Evolutionary conservation across 352 stramenopile genomes (phyloP), one percentile per base, ranked within the genome.

Genomic region (Elongisporangium senticosum): DNA sequence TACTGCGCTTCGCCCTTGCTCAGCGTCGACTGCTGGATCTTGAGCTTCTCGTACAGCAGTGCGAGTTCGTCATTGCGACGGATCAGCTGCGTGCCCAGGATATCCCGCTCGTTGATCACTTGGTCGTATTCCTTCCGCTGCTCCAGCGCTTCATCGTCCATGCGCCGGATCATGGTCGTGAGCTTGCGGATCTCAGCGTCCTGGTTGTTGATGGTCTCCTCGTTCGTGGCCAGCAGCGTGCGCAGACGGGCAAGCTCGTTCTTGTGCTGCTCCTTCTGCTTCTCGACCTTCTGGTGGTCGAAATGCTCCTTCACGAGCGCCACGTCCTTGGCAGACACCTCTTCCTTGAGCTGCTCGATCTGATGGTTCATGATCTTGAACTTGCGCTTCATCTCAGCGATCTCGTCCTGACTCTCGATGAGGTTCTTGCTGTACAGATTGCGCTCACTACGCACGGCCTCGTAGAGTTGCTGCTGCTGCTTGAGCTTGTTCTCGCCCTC

Each of bases 41-140:
- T 98, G 51, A 98, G 89, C 69, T 98, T 98, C 71, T 99, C 96
- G 67, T 98, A 98, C 17, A 99, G 67, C 39, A 98, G 74, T n/a
- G 93, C 91, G 4, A 99, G 73, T 69, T 99, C 96, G 64, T 98
- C 93, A 65, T 98, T 98, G 49, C 96, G 87, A 3, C 95, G 86
- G 51, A 98, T 98, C 19, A 99, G 82, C 69, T 99, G 95, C 49
- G 94, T 98, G 28, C 95, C 95, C 22, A 99, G 78, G 54, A 99
- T 98, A 67, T 99, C 95, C 21, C 96, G 85, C 71, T 99, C 96
- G 65, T 97, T 97, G 49, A 98, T 96, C 37, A 98, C 86, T 62
- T 97, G 88, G 69, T 98, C 92, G 66, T 98, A 98, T 71, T 98
- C 96, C 69, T 98, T 98, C 47, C 83, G 77, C 71, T 98, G 95